Evolutionary conservation across 1,284 basidiomycete genomes (phyloP).

Genomic region (Leccinum pachyderme): DNA sequence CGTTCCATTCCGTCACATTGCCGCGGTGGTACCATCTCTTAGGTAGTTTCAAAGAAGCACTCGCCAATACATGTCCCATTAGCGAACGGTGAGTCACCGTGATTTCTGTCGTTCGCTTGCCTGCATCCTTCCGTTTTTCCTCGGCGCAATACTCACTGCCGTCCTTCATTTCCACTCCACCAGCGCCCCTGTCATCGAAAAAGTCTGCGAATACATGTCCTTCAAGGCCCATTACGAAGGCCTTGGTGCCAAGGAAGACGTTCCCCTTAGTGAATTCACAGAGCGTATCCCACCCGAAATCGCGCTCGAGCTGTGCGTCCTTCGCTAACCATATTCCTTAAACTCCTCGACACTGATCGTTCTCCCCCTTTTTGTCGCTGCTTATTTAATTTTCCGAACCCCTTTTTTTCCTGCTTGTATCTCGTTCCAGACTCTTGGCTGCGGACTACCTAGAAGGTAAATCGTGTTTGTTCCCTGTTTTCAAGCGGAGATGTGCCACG

Average conservation of each 20-base stretch:
- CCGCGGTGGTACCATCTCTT: conserved; percentile 1
- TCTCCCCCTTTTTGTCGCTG: neutral
- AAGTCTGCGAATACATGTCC: conserved; percentile 77
- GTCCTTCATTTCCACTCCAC: neutral
- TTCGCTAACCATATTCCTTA: neutral
- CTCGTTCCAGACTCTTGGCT: conserved; percentile 53
- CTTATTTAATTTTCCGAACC: conserved; percentile 38
- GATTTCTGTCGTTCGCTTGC: conserved; percentile 6
- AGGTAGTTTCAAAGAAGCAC: conserved; percentile 53
- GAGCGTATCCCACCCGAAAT: conserved; percentile 80
- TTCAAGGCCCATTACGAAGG: conserved; percentile 73
- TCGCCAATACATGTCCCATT: conserved; percentile 46
- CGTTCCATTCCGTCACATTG: conserved; percentile 13
- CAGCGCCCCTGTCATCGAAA: conserved; percentile 77
- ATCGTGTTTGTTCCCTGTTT: conserved; percentile 12
- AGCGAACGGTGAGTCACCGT: conserved; percentile 43
- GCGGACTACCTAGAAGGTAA: conserved; percentile 75
- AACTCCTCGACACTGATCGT: conserved; percentile 11
- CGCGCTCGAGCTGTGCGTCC: conserved; percentile 75
- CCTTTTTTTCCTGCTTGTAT: conserved; percentile 19
- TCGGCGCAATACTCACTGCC: neutral
- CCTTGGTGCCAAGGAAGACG: conserved; percentile 59
- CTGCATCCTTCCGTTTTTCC: neutral
- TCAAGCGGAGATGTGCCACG: conserved; percentile 11
- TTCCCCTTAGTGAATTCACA: conserved; percentile 68